Base-by-base conservation (phyloP, 352 stramenopile species). In the Phytophthora foliorum region DNA sequence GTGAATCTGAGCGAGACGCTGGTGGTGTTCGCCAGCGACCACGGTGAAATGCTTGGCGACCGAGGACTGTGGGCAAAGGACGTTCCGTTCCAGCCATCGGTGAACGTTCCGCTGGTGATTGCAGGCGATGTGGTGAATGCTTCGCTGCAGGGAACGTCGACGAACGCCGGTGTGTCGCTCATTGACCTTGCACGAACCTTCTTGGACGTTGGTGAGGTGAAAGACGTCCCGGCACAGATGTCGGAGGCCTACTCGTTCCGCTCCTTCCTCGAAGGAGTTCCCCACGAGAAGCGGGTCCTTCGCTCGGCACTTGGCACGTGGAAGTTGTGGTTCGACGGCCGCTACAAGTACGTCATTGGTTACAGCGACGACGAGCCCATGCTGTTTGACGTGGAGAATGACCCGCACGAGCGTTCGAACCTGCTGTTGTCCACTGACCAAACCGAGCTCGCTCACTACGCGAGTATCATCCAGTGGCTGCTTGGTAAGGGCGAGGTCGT, bases 271-370 rank as follows among this genome's bases (percentile, higher is more conserved):
- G 61, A 73, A 10, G 71, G 71, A 10, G 25, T 2, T 19, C 51
- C 63, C 7, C 32, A 67, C 19, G 2, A 61, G 22, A 63, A 67
- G 6, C 71, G 66, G 11, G 71, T 78, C 7, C 55, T 78, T 19
- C 65, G 67, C 8, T 78, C 71, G 16, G 66, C 66, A 7, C 60
- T 70, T n/a, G 53, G 55, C 9, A 75, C 65, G 50, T 78, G 70
- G 70, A 72, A 72, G 10, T 38, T 78, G 8, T 75, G 66, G 66
- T 78, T 78, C 34, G 67, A 75, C 17, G 66, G 71, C 19, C 71
- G 71, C 60, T 78, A 74, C 60, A 78, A 78, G 36, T 75, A 67
- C 51, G 61, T 78, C 14, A 75, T 68, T 29, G 71, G 71, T 42
- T 78, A 75, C 41, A 73, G 59, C 36, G 66, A 78, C 38, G 59